These are phyloP conservation scores for Casaregolazyma suthepensis DNA, from an alignment of 1,139 yeast genomes.

Conservation along the genomic window DNA sequence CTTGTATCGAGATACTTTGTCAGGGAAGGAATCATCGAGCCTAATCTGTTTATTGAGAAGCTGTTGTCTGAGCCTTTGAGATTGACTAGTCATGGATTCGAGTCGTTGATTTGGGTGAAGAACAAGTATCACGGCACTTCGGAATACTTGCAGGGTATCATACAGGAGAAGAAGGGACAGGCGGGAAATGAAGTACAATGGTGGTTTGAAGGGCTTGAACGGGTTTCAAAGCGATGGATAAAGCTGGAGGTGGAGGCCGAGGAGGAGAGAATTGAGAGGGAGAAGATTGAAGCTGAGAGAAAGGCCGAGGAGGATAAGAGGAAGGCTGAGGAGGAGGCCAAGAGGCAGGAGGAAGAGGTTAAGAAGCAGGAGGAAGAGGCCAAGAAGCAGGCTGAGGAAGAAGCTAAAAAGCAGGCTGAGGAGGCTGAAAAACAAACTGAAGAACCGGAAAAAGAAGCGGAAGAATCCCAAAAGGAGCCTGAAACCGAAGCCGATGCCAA, in stretches of 20 bases:
- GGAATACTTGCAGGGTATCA: background rate
- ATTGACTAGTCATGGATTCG: constrained; percentile 24
- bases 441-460: background rate
- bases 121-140: constrained; percentile 6
- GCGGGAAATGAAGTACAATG: constrained; percentile 14
- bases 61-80: constrained; percentile 13
- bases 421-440: no score
- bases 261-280: background rate
- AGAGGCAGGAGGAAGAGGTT: background rate
- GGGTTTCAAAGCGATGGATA: constrained; percentile 10
- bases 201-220: constrained; percentile 16
- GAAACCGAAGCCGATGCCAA: background rate
- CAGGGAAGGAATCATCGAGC: constrained; percentile 33
- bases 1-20: constrained; percentile 61
- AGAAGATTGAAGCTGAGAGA: background rate
- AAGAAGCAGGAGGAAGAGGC: background rate
- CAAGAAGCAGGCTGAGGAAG: background rate
- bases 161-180: background rate
- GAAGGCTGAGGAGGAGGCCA: background rate
- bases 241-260: background rate
- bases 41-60: constrained; percentile 13
- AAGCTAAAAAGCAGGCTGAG: background rate
- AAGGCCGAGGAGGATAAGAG: background rate
- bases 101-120: constrained; percentile 17
- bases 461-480: background rate